Conservation (phyloP, 306 rosid genomes). For the Parietaria judaica region DNA sequence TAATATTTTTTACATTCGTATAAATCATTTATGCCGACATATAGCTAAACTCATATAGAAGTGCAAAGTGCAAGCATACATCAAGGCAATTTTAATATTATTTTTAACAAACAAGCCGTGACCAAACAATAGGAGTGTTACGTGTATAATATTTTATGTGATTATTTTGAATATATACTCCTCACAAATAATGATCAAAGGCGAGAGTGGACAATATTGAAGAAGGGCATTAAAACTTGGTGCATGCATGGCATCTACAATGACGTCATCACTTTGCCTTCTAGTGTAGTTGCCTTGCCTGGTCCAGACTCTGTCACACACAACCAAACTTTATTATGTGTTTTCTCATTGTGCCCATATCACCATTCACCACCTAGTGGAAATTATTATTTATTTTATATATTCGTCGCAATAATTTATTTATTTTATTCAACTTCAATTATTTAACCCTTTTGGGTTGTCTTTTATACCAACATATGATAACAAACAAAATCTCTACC, state of each 20-base stretch:
- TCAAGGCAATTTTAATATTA: too few species aligned
- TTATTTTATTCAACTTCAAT: not conserved
- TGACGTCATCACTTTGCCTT: not conserved
- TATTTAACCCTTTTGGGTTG: not conserved
- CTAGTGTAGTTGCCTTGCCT: not conserved
- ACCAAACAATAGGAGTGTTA: too few species aligned
- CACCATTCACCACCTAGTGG: not conserved
- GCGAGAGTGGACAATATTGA: not conserved
- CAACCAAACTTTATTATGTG: not conserved
- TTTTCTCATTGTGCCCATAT: not conserved
- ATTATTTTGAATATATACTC: too few species aligned
- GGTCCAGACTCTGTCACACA: not conserved
- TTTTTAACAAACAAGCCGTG: too few species aligned
- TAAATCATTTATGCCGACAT: too few species aligned
- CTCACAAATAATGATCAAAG: not conserved
- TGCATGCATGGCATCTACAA: conserved; percentile 4
- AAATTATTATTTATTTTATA: not conserved
- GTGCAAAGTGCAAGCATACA: too few species aligned
- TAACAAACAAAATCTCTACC: too few species aligned
- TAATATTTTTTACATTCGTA: too few species aligned
- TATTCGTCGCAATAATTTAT: not conserved
- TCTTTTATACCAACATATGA: not conserved
- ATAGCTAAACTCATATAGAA: too few species aligned
- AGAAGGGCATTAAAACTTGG: conserved; percentile 1
- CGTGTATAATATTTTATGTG: too few species aligned